Evolutionary conservation across 1,284 basidiomycete genomes (phyloP), one percentile per base, ranked within the genome.

Genomic region (Irpex sp.): DNA sequence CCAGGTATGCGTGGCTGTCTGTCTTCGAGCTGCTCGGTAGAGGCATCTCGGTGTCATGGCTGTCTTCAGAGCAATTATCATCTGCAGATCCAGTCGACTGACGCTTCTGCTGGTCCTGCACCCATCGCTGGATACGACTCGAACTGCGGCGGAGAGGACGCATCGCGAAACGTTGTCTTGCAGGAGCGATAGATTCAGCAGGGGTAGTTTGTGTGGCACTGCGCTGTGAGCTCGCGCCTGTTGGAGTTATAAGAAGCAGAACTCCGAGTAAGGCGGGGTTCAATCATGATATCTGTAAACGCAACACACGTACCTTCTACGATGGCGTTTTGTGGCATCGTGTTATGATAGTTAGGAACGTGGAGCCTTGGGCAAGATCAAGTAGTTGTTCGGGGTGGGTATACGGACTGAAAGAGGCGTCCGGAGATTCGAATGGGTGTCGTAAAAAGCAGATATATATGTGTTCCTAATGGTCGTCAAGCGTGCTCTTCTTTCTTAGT

Each of bases 111-210:
- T 89, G 85, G 56, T 90, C 87, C 52, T 81, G 76, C 58, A 91
- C 84, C 89, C 89, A 91, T 64, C 82, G 84, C 68, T 87, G 81
- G 62, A 91, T 78, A 71, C 84, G 81, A 72, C 85, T 88, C 9
- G 86, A 84, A 57, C 84, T 83, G 61, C 77, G 78, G 13, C 72
- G 72, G 61, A 77, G 68, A 15, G 72, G 73, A 26, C 47, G 62
- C 9, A 65, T 66, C 21, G 64, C 38, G 15, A 67, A 60, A 57
- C 62, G 65, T 55, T 63, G 66, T 67, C 68, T 70, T 19, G 67
- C 52, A 17, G 56, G 19, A 3, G 54, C 44, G 61, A 64, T 17
- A 66, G 57, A 51, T 52, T 47, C 44, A 57, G 58, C 15, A 8
- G n/a, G 37, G 38, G 34, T 71, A 67, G 59, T 69, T 65, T 59